Base-by-base conservation (phyloP, 257 asterid species). In the Linaria vulgaris region DNA sequence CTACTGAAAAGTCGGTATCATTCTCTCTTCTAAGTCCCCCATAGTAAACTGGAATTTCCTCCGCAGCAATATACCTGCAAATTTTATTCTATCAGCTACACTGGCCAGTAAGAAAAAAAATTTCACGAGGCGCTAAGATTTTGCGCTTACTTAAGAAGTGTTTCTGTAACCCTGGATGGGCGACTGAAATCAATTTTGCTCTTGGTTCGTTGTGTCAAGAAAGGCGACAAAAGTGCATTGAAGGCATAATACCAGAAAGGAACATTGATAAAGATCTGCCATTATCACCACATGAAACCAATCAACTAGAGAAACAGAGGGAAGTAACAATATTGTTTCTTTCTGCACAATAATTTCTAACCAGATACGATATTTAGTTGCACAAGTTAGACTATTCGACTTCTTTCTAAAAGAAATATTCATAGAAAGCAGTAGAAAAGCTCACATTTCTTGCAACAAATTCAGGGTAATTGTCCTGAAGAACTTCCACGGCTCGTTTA, bases 161-260 rank as follows among this genome's bases (percentile, higher is more conserved):
- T 76, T 21, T 85, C 92, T 0, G 85, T 74, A 14, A 82, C 94
- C 59, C 74, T 76, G 1, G 82, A 34, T 0, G 94, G 81, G 1
- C 94, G 83, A 49, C 87, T 77, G 63, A 82, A 78, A 39, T 78
- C 82, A 44, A 82, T 78, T 52, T 85, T 85, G 79, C 77, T 72
- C 72, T 80, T 85, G 47, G 89, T 74, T 44, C 87, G 70, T 69
- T 78, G 89, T 22, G 82, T 76, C 30, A 85, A 73, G 78, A 85
- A 85, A 17, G 94, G 83, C 3, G 87, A 76, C 27, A 80, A 58
- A 14, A 85, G 43, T 9, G 94, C 82, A 19, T 73, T 82, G 68
- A 80, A 82, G 5, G 94, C 89, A 25, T 85, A 85, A 31, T 85
- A 85, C 94, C 94, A 85, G 69, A 85, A 80, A 7, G 94, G 94